phyloP scores from a whole-genome alignment of 2,329 filamentous ascomycete genomes.

The Trichoderma sp. region DNA sequence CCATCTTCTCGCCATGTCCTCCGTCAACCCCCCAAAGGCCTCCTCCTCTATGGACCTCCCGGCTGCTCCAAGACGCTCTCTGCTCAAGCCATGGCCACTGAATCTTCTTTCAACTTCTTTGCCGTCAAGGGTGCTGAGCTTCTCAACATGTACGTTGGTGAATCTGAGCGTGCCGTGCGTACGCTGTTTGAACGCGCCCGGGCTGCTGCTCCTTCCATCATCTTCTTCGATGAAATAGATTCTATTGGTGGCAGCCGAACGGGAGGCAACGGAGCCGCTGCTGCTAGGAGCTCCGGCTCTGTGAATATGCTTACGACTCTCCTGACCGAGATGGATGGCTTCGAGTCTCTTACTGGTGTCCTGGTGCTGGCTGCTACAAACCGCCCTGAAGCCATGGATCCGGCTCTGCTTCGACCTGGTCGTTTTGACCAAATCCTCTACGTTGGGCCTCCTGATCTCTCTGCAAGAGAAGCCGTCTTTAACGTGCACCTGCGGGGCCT shows the following conservation, averaged over 20 bases:
- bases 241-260: constrained; percentile 67
- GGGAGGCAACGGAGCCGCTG: constrained; percentile 50
- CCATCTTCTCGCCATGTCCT: constrained; percentile 43
- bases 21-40: constrained; percentile 71
- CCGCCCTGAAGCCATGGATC: constrained; percentile 81
- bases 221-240: constrained; percentile 98
- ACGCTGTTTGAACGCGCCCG: constrained; percentile 85
- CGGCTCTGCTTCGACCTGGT: constrained; percentile 82
- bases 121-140: constrained; percentile 92
- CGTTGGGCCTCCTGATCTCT: constrained; percentile 76
- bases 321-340: constrained; percentile 94
- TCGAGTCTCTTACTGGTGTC: constrained; percentile 81
- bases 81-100: constrained; percentile 87
- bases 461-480: constrained; percentile 77
- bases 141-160: constrained; percentile 95
- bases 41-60: constrained; percentile 88
- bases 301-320: constrained; percentile 88
- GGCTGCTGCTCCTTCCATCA: constrained; percentile 85
- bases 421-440: constrained; percentile 85
- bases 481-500: constrained; percentile 66
- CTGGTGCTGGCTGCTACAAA: constrained; percentile 91
- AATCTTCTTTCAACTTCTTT: constrained; percentile 90
- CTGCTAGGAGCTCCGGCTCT: constrained; percentile 48
- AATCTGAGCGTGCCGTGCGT: constrained; percentile 84
- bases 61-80: constrained; percentile 94